phyloP scores from a whole-genome alignment of 352 stramenopile genomes.

The Phytophthora citricola region DNA sequence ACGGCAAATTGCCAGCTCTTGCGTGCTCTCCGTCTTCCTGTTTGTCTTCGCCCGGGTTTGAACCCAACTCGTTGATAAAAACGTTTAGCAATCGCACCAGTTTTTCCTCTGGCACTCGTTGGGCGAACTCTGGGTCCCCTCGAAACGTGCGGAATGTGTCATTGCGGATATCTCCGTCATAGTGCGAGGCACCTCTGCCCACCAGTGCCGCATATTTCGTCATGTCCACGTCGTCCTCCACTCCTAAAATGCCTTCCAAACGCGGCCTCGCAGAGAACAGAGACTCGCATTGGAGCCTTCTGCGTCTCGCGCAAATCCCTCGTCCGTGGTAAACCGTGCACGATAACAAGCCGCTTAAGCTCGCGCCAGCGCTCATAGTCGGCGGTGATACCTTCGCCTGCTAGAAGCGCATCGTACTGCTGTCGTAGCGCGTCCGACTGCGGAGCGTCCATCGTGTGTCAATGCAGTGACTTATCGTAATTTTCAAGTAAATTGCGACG shows the following conservation, averaged over 20 bases:
- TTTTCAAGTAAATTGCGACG: constrained; percentile 16
- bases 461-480: background rate
- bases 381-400: constrained; percentile 49
- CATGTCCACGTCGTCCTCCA: constrained; percentile 65
- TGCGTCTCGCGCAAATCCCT: constrained; percentile 18
- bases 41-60: constrained; percentile 30
- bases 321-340: constrained; percentile 74
- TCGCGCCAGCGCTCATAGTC: constrained; percentile 84
- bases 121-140: constrained; percentile 86
- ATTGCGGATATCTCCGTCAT: constrained; percentile 91
- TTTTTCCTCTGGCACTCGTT: constrained; percentile 91
- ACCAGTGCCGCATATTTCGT: constrained; percentile 78
- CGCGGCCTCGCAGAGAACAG: constrained; percentile 80
- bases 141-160: constrained; percentile 94
- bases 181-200: constrained; percentile 74
- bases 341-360: constrained; percentile 84
- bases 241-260: constrained; percentile 92
- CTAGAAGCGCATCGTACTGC: constrained; percentile 35
- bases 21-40: constrained; percentile 26
- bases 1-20: constrained; percentile 43
- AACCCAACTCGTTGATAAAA: constrained; percentile 89
- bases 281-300: constrained; percentile 17
- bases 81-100: constrained; percentile 92
- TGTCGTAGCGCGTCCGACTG: constrained; percentile 12
- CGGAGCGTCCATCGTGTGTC: constrained; percentile 3